Conservation (phyloP, 169 alveolate genomes). For the Plasmodium billcollinsi region DNA sequence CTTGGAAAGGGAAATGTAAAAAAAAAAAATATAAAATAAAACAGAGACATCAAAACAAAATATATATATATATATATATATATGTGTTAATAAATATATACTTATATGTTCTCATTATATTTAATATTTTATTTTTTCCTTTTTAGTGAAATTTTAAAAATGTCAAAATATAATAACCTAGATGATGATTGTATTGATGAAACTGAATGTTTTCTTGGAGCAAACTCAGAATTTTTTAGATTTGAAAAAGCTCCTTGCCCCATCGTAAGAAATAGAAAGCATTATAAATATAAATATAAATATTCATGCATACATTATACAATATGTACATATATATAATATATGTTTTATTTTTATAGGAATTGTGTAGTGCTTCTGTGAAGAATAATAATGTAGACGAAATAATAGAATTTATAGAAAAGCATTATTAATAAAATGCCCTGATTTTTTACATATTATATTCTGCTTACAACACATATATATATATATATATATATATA, state of each 20-base stretch:
- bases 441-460: too few species aligned
- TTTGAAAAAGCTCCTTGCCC: slow-evolving; percentile 70
- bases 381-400: slow-evolving; percentile 48
- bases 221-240: slow-evolving; percentile 67
- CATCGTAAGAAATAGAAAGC: slow-evolving; percentile 7
- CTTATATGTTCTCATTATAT: neutral
- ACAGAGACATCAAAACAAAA: neutral
- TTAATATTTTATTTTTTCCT: neutral
- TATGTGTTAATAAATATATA: neutral
- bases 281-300: neutral
- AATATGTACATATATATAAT: neutral
- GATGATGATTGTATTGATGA: slow-evolving; percentile 59
- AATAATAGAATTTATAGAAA: slow-evolving; percentile 40
- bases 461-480: too few species aligned
- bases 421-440: slow-evolving; percentile 10
- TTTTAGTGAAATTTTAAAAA: slow-evolving; percentile 65
- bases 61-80: neutral
- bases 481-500: too few species aligned
- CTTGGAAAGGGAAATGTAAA: slow-evolving; percentile 71
- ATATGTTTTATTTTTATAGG: slow-evolving; percentile 7
- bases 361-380: slow-evolving; percentile 52
- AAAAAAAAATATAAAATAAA: neutral
- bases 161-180: slow-evolving; percentile 65
- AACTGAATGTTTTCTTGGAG: slow-evolving; percentile 39
- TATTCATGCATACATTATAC: neutral